These are phyloP conservation scores for Pseudocercospora macadamiae DNA, from an alignment of 2,329 filamentous ascomycete species.

Conservation along the genomic window DNA sequence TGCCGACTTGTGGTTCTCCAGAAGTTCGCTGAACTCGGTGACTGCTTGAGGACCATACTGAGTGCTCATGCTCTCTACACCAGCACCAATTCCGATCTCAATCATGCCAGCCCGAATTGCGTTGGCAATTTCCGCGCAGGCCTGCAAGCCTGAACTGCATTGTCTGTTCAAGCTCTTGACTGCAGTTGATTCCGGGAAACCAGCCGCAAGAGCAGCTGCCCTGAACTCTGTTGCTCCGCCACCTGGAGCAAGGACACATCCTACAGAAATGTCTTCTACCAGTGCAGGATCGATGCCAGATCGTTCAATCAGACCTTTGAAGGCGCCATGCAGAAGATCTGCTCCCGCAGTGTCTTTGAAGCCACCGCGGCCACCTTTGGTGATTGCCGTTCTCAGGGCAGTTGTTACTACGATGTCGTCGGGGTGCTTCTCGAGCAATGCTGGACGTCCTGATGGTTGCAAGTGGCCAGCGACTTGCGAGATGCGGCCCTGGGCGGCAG, in stretches of 20 bases:
- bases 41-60: constrained; percentile 91
- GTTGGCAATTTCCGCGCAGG: constrained; percentile 91
- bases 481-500: constrained; percentile 48
- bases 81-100: constrained; percentile 89
- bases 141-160: constrained; percentile 90
- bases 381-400: constrained; percentile 87
- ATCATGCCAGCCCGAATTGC: constrained; percentile 91
- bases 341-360: constrained; percentile 94
- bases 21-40: constrained; percentile 85
- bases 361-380: constrained; percentile 87
- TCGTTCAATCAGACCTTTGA: constrained; percentile 78
- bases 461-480: constrained; percentile 63
- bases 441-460: constrained; percentile 47
- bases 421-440: constrained; percentile 57
- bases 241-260: constrained; percentile 86
- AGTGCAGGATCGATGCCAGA: constrained; percentile 85
- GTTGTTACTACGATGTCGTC: constrained; percentile 86
- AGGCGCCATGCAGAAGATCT: constrained; percentile 81
- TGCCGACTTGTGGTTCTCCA: constrained; percentile 78
- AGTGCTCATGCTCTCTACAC: constrained; percentile 92
- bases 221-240: constrained; percentile 97
- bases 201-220: constrained; percentile 84
- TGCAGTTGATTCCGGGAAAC: constrained; percentile 83
- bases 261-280: constrained; percentile 91
- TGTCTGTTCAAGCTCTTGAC: constrained; percentile 90